Evolutionary conservation across 2,329 filamentous ascomycete species (phyloP), one percentile per base, ranked within the genome.

Genomic region (Colletotrichum somersetense): DNA sequence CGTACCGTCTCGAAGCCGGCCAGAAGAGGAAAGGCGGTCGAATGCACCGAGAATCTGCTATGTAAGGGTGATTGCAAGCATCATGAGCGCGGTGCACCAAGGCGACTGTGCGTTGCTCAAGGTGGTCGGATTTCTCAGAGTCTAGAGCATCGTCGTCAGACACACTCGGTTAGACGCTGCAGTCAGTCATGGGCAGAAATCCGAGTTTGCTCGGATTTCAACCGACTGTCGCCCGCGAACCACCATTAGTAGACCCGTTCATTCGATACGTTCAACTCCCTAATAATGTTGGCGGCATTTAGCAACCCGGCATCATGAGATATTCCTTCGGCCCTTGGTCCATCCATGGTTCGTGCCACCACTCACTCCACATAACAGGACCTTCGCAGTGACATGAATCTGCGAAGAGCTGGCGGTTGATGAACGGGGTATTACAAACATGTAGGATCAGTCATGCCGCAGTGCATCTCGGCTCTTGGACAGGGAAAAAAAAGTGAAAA

Each of bases 21-120:
- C 66, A 46, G 30, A 70, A 70, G 20, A 40, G 70, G 61, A 56
- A 72, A 62, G 46, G 55, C 26, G 38, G 46, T 72, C 59, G 59
- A 65, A 65, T 42, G 33, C 53, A 42, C 55, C 64, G 58, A 67
- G 64, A 71, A 67, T 35, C 57, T 52, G 10, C 35, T 35, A 10
- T 4, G 35, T 35, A 67, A 16, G 42, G 56, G 23, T 26, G 40
- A 23, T 50, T 62, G 33, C 35, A 12, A 44, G 26, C 44, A n/a
- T 53, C 44, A 8, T 42, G 11, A 62, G 68, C 42, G 57, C 57
- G 50, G 68, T 38, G 50, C 68, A 57, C 52, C 42, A 30, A 14
- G 20, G 50, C 30, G 38, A 63, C 68, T 57, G 68, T 71, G 68
- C 64, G 52, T 44, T n/a, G 48, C 58, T 40, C n/a, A 44, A 50